phyloP scores from a whole-genome alignment of 2,329 filamentous ascomycete species.

The Fusarium circinatum region DNA sequence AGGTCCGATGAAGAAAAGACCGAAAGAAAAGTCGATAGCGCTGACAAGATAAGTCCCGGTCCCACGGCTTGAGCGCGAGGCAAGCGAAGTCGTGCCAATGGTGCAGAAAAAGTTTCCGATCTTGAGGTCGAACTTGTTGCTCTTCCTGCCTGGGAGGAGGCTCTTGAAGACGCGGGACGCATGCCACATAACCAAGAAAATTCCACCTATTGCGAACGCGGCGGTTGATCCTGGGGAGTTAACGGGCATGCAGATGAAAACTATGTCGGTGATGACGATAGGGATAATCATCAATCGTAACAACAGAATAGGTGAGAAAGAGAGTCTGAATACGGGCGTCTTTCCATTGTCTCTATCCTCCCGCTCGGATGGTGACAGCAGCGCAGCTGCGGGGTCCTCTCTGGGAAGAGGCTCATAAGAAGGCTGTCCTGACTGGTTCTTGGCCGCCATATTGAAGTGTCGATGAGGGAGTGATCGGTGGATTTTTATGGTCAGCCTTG shows the following conservation, averaged over 20 bases:
- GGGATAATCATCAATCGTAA: constrained; percentile 26
- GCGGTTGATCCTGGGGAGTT: background rate
- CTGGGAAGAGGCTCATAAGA: constrained; percentile 29
- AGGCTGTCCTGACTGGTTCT: constrained; percentile 11
- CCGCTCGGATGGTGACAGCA: constrained; percentile 24
- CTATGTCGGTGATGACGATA: constrained; percentile 26
- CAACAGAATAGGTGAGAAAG: constrained; percentile 30
- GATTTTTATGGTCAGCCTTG: background rate
- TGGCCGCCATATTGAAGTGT: constrained; percentile 26
- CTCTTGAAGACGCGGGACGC: constrained; percentile 7
- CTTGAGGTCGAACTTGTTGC: constrained; percentile 36
- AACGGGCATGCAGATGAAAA: constrained; percentile 11
- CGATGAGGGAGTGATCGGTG: background rate
- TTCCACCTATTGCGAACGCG: constrained; percentile 20
- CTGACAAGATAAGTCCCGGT: constrained; percentile 21
- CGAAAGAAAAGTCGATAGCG: constrained; percentile 31
- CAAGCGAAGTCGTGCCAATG: constrained; percentile 12
- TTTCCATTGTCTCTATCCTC: constrained; percentile 13
- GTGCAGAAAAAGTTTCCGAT: constrained; percentile 38
- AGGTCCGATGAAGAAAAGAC: constrained; percentile 31
- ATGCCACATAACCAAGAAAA: constrained; percentile 28
- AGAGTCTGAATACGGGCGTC: constrained; percentile 16
- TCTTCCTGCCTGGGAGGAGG: constrained; percentile 13
- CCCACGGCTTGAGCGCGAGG: background rate
- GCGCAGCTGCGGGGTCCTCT: constrained; percentile 27